Evolutionary conservation across 2,329 filamentous ascomycete species (phyloP).

Genomic region (Septoria petroselini): DNA sequence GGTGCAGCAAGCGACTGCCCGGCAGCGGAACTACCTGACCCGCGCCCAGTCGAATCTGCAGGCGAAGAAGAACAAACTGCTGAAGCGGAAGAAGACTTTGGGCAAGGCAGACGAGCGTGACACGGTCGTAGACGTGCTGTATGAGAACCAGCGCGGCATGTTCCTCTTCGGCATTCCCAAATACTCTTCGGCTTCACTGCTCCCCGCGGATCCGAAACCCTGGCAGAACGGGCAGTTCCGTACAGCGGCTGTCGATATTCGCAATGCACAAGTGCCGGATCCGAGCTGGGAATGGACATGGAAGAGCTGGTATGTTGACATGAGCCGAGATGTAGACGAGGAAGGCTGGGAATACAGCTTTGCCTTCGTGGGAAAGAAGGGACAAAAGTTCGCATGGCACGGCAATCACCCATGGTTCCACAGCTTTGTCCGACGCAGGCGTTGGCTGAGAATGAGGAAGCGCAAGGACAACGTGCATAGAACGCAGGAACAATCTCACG

Average conservation of each 20-base stretch:
- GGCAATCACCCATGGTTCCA: constrained; percentile 85
- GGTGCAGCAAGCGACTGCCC: constrained; percentile 17
- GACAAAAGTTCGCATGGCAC: constrained; percentile 63
- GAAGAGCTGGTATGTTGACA: constrained; percentile 70
- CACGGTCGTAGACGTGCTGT: constrained; percentile 75
- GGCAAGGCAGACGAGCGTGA: constrained; percentile 39
- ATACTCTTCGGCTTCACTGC: constrained; percentile 82
- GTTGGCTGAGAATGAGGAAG: constrained; percentile 80
- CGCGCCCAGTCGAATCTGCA: constrained; percentile 29
- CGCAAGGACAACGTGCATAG: constrained; percentile 53
- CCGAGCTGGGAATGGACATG: constrained; percentile 91
- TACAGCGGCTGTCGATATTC: constrained; percentile 65
- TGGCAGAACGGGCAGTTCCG: constrained; percentile 69
- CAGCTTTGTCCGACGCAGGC: constrained; percentile 84
- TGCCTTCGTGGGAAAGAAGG: constrained; percentile 59
- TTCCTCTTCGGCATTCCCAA: constrained; percentile 85
- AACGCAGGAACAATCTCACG: constrained; percentile 56
- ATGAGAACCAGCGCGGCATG: constrained; percentile 89
- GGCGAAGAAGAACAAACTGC: constrained; percentile 31
- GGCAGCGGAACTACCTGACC: constrained; percentile 31
- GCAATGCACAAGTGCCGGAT: constrained; percentile 88
- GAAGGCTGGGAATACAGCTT: constrained; percentile 97
- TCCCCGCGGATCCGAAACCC: constrained; percentile 77
- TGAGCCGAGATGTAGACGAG: constrained; percentile 78
- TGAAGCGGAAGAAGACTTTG: constrained; percentile 36